Percentiles rank a stretch among this genome's conserved stretches.
phyloP scores from a whole-genome alignment of 2,329 filamentous ascomycete genomes.

The Phialemoniopsis sp. region DNA sequence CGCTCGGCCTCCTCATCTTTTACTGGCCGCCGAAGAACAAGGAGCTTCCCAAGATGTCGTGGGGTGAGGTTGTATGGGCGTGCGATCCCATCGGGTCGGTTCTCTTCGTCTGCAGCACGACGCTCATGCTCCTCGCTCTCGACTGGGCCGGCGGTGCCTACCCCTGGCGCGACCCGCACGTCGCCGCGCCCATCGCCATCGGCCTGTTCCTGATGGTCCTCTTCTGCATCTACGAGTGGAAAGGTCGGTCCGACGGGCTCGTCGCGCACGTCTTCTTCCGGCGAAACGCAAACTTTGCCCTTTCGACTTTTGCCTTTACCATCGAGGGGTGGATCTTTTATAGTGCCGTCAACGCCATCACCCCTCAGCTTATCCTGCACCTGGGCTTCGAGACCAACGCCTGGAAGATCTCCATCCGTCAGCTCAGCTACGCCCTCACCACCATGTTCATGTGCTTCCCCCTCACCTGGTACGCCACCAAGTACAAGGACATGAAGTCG shows the following conservation, averaged over 20 bases:
- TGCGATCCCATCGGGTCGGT: conserved; percentile 39
- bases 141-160: conserved; percentile 36
- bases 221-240: conserved; percentile 44
- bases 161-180: conserved; percentile 26
- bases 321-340: conserved; percentile 56
- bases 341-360: conserved; percentile 42
- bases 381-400: conserved; percentile 39
- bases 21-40: conserved; percentile 33
- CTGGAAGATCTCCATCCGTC: conserved; percentile 40
- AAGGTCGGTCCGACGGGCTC: conserved; percentile 45
- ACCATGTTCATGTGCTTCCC: conserved; percentile 34
- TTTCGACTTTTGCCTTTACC: conserved; percentile 48
- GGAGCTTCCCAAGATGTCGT: conserved; percentile 28
- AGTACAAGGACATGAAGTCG: conserved; percentile 38
- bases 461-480: conserved; percentile 38
- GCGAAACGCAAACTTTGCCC: conserved; percentile 44
- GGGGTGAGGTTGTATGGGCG: conserved; percentile 33
- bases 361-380: conserved; percentile 40
- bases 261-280: conserved; percentile 51
- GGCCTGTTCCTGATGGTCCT: conserved; percentile 27
- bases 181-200: conserved; percentile 29
- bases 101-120: conserved; percentile 33
- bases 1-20: conserved; percentile 36
- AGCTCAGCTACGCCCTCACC: conserved; percentile 35
- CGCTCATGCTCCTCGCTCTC: conserved; percentile 32